Evolutionary conservation across 1,284 basidiomycete species (phyloP), one percentile per base, ranked within the genome.

Genomic region (Ustilago hordei): DNA sequence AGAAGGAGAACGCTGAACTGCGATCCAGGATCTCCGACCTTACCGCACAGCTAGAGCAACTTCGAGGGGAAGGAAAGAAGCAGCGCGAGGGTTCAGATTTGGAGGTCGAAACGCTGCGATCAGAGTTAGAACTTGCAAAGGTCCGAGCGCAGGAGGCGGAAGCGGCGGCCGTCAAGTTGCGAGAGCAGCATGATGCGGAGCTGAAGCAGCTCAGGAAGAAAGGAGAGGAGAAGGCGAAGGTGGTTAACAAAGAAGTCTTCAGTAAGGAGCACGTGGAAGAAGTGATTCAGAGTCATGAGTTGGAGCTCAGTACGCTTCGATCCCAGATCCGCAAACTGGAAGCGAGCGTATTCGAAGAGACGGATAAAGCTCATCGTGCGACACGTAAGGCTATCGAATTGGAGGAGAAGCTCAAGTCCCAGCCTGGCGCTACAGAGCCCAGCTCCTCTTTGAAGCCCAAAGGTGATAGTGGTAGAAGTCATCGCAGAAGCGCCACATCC

Each of bases 241-340:
- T 60, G 55, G 79, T 81, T 60, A 78, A 81, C 58, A 48, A 50
- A 45, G 52, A 19, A 8, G 23, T 79, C 17, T 80, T 81, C 43
- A 69, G 66, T 38, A 69, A 67, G 54, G 61, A 59, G 38, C 65
- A 69, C 41, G 34, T 83, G 38, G 81, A 83, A 11, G 76, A 70
- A 6, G 48, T 83, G 32, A 19, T 55, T 8, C 75, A 77, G 54
- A 47, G 62, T 56, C 79, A 83, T 52, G 72, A 80, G 66, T 55
- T 82, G 39, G 80, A 80, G 47, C n/a, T 73, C 41, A 79, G 75
- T 13, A 43, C 55, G 53, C 47, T 76, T 48, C 55, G 81, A 13
- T 75, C 73, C 31, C 72, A 79, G 60, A 67, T 83, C 8, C 68
- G 81, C 6, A 81, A 79, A 54, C 55, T 83, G 43, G 81, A 83